Evolutionary conservation across 139 green algal species (phyloP).

Genomic region (Desmodesmus armatus): DNA sequence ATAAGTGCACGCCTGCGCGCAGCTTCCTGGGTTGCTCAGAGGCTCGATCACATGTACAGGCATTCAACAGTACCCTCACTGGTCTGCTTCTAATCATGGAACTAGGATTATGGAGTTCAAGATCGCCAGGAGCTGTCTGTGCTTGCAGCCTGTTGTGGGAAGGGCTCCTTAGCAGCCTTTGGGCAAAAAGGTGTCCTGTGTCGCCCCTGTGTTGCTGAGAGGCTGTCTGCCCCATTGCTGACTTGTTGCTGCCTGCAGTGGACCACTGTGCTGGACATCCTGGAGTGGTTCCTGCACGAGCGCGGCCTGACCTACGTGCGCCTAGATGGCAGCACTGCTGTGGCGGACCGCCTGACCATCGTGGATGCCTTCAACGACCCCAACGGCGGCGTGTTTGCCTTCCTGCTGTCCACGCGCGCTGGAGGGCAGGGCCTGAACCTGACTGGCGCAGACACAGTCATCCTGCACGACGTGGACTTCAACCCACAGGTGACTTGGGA

Average conservation of each 20-base stretch:
- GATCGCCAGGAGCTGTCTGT: no score
- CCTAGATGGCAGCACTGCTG: constrained; percentile 88
- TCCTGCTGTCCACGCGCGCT: constrained; percentile 94
- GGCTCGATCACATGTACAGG: no score
- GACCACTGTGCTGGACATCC: constrained; percentile 91
- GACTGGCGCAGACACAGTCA: constrained; percentile 94
- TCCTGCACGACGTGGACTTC: constrained; percentile 96
- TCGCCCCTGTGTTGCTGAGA: no score
- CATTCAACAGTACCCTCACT: no score
- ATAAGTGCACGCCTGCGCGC: no score
- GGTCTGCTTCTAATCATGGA: no score
- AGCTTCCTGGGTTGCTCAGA: no score
- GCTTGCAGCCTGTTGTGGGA: no score
- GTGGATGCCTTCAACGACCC: constrained; percentile 87
- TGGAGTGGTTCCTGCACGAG: constrained; percentile 85
- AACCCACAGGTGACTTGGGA: constrained; percentile 79
- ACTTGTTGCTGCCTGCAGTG: no score
- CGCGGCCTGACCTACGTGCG: constrained; percentile 73
- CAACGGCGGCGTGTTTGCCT: constrained; percentile 81
- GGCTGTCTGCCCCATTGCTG: constrained; percentile 78
- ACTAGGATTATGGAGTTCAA: no score
- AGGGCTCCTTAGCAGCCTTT: no score
- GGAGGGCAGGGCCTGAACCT: constrained; percentile 96
- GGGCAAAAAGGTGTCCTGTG: no score
- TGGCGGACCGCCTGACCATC: constrained; percentile 84